A percentile compares a stretch with the other conserved stretches of the same genome.
Evolutionary conservation across 331 rosid genomes (phyloP).

Genomic region (Malus hybrid): DNA sequence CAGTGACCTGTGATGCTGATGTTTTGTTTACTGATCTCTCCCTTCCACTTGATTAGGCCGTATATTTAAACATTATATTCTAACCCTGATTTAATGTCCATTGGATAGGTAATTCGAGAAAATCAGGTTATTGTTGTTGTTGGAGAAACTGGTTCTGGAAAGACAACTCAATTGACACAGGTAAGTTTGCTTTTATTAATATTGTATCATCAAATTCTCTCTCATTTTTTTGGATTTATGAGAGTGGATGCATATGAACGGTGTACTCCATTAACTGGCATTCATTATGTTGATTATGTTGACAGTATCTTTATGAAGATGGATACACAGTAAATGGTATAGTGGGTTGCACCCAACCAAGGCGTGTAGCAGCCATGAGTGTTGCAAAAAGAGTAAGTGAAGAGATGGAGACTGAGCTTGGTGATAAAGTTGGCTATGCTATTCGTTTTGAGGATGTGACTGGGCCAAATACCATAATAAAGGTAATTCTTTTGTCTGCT

Average conservation of each 20-base stretch:
- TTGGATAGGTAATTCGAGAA: constrained; percentile 79
- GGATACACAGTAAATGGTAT: constrained; percentile 74
- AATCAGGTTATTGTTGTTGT: constrained; percentile 91
- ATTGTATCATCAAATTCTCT: not conserved
- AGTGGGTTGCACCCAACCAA: constrained; percentile 97
- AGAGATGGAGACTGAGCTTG: constrained; percentile 95
- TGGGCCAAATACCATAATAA: constrained; percentile 77
- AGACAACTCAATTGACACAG: constrained; percentile 97
- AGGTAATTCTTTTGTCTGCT: constrained; percentile 37
- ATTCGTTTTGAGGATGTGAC: constrained; percentile 98
- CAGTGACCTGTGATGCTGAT: not conserved
- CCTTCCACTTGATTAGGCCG: constrained; percentile 1
- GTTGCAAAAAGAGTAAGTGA: constrained; percentile 99
- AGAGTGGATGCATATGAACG: not conserved
- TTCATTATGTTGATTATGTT: constrained; percentile 24
- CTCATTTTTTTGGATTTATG: not conserved
- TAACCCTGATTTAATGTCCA: constrained; percentile 4
- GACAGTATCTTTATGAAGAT: constrained; percentile 88
- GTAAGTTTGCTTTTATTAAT: constrained; percentile 24
- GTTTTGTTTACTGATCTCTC: not conserved
- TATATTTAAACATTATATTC: not conserved
- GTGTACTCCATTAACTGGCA: not conserved
- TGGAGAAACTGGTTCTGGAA: constrained; percentile 99
- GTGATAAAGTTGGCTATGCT: constrained; percentile 93
- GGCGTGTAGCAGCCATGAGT: constrained; percentile 99